These are phyloP conservation scores for Pisolithus tinctorius DNA, from an alignment of 768 basidiomycete genomes.

Conservation along the genomic window DNA sequence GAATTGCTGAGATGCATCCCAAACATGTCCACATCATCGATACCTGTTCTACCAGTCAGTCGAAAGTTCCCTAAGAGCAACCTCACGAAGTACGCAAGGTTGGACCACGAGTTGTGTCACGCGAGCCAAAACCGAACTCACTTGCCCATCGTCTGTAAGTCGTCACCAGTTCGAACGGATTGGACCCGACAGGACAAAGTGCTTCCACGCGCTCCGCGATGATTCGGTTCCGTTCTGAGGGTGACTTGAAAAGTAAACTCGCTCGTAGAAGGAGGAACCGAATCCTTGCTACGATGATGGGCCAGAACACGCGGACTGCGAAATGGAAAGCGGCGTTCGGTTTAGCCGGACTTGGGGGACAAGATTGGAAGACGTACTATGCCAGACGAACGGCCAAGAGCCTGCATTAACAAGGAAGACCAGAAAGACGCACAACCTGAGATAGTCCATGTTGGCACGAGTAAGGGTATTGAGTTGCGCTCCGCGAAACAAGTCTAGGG, in stretches of 20 bases:
- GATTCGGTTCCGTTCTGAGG: slow-evolving; percentile 23
- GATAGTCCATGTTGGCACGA: not conserved
- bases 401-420: slow-evolving; percentile 53
- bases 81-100: too few relatives aligned
- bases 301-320: slow-evolving; percentile 49
- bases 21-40: slow-evolving; percentile 62
- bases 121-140: slow-evolving; percentile 19
- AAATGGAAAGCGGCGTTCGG: not conserved
- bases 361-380: slow-evolving; percentile 40
- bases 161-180: slow-evolving; percentile 45
- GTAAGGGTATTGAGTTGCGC: slow-evolving; percentile 3
- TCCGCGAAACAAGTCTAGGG: slow-evolving; percentile 1
- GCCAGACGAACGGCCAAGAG: slow-evolving; percentile 63
- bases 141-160: slow-evolving; percentile 49
- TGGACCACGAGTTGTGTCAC: not conserved
- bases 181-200: slow-evolving; percentile 45
- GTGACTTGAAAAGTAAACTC: slow-evolving; percentile 33
- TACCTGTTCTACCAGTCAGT: slow-evolving; percentile 30
- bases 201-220: slow-evolving; percentile 41
- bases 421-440: slow-evolving; percentile 21
- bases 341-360: not conserved
- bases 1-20: slow-evolving; percentile 78
- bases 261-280: slow-evolving; percentile 27
- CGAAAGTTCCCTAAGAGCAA: not conserved
- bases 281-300: slow-evolving; percentile 32